phyloP scores from a whole-genome alignment of 1,284 basidiomycete genomes.

The Pholiota adiposa region DNA sequence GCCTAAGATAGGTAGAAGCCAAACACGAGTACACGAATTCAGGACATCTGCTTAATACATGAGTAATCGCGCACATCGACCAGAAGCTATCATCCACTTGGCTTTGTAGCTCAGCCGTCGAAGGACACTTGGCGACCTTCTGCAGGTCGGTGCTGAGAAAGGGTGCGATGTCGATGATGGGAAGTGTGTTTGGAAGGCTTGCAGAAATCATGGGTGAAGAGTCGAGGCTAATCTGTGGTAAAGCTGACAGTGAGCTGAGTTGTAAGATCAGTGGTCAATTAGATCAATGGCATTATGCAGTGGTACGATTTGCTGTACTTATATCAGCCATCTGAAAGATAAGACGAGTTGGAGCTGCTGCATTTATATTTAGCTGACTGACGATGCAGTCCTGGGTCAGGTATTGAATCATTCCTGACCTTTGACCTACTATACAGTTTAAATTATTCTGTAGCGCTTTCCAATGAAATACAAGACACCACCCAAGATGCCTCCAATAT shows the following conservation, averaged over 20 bases:
- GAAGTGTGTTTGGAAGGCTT: conserved; percentile 37
- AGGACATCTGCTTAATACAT: too few species aligned
- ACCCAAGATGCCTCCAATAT: conserved; percentile 77
- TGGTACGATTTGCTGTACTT: too few species aligned
- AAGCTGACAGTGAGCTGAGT: too few species aligned
- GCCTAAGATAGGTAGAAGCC: too few species aligned
- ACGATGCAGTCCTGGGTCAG: too few species aligned
- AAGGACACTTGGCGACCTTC: conserved; percentile 38
- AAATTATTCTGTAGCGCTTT: conserved; percentile 40
- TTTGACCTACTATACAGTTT: conserved; percentile 3
- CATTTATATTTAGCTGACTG: too few species aligned
- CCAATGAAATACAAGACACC: conserved; percentile 66
- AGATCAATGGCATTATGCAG: too few species aligned
- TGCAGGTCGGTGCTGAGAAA: conserved; percentile 46
- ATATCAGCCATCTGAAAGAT: too few species aligned
- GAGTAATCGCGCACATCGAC: conserved; percentile 84
- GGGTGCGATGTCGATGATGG: conserved; percentile 61
- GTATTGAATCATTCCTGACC: neutral
- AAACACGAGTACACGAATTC: too few species aligned
- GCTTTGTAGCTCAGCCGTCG: conserved; percentile 57
- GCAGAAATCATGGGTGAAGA: conserved; percentile 7
- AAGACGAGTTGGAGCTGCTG: too few species aligned
- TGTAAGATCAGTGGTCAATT: too few species aligned
- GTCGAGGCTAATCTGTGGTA: neutral
- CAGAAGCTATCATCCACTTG: conserved; percentile 85